Conservation (phyloP, 495 filamentous ascomycete species). For the Neurospora sp. region DNA sequence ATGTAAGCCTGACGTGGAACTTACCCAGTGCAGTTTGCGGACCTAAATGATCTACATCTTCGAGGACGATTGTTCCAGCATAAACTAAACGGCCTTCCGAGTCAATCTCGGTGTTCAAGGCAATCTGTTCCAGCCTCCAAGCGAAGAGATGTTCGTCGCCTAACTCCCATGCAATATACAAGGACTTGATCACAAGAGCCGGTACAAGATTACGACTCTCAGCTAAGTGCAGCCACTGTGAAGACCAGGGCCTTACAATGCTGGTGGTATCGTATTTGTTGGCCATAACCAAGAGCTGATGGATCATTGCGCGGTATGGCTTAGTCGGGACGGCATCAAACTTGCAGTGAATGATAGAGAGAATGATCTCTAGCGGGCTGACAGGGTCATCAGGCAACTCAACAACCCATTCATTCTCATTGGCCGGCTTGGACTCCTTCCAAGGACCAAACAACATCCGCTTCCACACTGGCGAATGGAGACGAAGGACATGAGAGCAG, state of each 20-base stretch:
- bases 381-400: conserved; percentile 16
- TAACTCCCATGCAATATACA: neutral
- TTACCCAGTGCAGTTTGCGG: too few species aligned
- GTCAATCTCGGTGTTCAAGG: neutral
- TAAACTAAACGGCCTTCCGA: neutral
- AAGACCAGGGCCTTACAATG: conserved; percentile 14
- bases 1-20: too few species aligned
- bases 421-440: conserved; percentile 9
- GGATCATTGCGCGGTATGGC: too few species aligned
- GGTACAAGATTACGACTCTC: too few species aligned
- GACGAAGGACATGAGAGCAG: conserved; percentile 12
- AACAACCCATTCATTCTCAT: conserved; percentile 7
- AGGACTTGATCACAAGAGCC: neutral
- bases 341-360: conserved; percentile 17
- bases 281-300: conserved; percentile 7
- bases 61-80: too few species aligned
- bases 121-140: neutral
- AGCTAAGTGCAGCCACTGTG: conserved; percentile 4
- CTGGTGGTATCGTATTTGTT: conserved; percentile 20
- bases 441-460: conserved; percentile 18
- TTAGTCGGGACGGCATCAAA: too few species aligned
- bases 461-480: conserved; percentile 18
- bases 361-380: neutral
- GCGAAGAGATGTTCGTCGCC: neutral
- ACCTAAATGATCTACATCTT: too few species aligned